phyloP scores from a whole-genome alignment of 345 rosid genomes.

The Camelina laxa region DNA sequence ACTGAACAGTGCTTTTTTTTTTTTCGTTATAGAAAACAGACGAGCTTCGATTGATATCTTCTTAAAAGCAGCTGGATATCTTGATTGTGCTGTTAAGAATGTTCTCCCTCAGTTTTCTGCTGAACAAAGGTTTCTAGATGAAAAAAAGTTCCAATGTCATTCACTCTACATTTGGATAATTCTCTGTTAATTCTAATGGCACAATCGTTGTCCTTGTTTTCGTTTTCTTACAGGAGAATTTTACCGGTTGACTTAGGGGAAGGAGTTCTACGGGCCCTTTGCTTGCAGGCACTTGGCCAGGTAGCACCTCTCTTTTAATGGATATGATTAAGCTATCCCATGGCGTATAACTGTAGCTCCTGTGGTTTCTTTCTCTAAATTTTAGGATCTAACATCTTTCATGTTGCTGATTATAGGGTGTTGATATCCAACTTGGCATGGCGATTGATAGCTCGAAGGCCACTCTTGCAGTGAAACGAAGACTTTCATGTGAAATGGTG shows the following conservation, averaged over 20 bases:
- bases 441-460: constrained; percentile 99
- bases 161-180: constrained; percentile 8
- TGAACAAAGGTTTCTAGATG: constrained; percentile 67
- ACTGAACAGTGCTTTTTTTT: constrained; percentile 9
- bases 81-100: constrained; percentile 89
- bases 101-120: constrained; percentile 86
- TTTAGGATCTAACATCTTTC: constrained; percentile 27
- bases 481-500: constrained; percentile 99
- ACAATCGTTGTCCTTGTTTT: constrained; percentile 17
- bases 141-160: constrained; percentile 17
- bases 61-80: constrained; percentile 96
- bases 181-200: constrained; percentile 1
- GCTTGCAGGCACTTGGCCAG: constrained; percentile 97
- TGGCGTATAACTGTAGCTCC: not conserved
- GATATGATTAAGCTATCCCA: constrained; percentile 20
- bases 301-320: constrained; percentile 49
- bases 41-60: constrained; percentile 86
- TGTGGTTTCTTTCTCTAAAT: constrained; percentile 12
- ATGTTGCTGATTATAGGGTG: constrained; percentile 62
- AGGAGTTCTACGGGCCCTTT: constrained; percentile 90
- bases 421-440: constrained; percentile 97
- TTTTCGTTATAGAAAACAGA: constrained; percentile 67
- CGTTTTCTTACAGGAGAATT: constrained; percentile 64
- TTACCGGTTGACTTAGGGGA: constrained; percentile 93
- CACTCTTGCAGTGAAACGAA: constrained; percentile 97